Base-by-base conservation (phyloP, 2,329 filamentous ascomycete species). In the Fusarium siculi region DNA sequence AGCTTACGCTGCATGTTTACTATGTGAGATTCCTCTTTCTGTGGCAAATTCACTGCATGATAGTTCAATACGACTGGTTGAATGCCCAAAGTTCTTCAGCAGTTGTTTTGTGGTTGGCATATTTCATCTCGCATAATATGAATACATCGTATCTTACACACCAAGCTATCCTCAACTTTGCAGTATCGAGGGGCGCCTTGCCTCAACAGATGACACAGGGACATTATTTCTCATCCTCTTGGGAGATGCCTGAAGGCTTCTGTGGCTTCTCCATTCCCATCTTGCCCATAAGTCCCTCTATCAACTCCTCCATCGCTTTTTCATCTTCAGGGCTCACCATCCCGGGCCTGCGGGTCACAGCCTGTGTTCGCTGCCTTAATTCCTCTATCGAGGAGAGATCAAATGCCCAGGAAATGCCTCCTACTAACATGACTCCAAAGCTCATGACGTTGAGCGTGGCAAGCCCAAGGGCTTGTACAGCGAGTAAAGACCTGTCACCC, bases 361-460 rank as follows among this genome's bases (percentile, higher is more conserved):
- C 80, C 65, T 83, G 84, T n/a, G 89, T 86, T 76, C 83, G 84
- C 53, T 74, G 80, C 78, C 88, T 84, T 79, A 94, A 82, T 77
- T 95, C 93, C 8, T 90, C 89, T 44, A 94, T 59, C 50, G 86
- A 87, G 79, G 90, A 90, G 40, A 98, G 89, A 80, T 98, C 93
- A 68, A 96, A 89, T 2, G 90, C 91, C 87, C 92, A 97, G 70
- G 93, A 85, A 16, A 91, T 81, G 0, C 92, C 94, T 7, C 96
- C 96, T 0, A 89, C 87, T 14, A 88, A 83, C 87, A 97, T 90
- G 80, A 97, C 90, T 2, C 88, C 91, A 55, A 96, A 89, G 76
- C 91, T 93, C 37, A 91, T 78, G 18, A 96, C 93, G 77, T 97
- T 97, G 75, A 98, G 87, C 0, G 95, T 97, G 0, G 96, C 96